Evolutionary conservation across 2,329 filamentous ascomycete genomes (phyloP).

Genomic region (Paramyrothecium roridum): DNA sequence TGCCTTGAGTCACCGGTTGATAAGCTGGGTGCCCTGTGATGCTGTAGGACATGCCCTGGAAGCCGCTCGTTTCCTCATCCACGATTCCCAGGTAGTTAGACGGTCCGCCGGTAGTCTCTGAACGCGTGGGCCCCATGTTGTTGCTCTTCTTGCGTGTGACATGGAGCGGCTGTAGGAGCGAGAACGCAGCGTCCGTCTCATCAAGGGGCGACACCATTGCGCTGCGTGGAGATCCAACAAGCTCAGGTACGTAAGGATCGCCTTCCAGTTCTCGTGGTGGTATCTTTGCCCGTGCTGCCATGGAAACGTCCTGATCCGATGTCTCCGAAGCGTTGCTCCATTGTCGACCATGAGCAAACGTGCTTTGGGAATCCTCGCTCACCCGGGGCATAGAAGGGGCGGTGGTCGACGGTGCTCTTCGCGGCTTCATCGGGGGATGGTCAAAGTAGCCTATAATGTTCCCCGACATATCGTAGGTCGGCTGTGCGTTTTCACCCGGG

Average conservation of each 20-base stretch:
- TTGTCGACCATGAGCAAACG: slow-evolving; percentile 34
- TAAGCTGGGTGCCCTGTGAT: slow-evolving; percentile 38
- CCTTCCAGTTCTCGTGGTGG: slow-evolving; percentile 31
- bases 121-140: slow-evolving; percentile 2
- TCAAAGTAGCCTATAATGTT: slow-evolving; percentile 26
- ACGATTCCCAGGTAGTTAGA: slow-evolving; percentile 23
- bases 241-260: slow-evolving; percentile 30
- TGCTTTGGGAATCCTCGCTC: slow-evolving; percentile 35
- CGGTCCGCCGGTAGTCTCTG: neutral
- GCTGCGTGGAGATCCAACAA: slow-evolving; percentile 25
- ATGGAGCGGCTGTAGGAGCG: slow-evolving; percentile 12
- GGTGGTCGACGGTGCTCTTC: slow-evolving; percentile 15
- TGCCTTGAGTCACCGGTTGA: slow-evolving; percentile 12
- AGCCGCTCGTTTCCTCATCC: slow-evolving; percentile 46
- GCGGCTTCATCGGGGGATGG: slow-evolving; percentile 15
- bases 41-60: slow-evolving; percentile 38
- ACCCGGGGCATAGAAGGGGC: slow-evolving; percentile 19
- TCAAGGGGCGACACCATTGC: neutral
- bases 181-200: neutral
- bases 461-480: slow-evolving; percentile 22
- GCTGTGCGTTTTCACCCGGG: slow-evolving; percentile 19
- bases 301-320: slow-evolving; percentile 20
- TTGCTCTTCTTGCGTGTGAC: slow-evolving; percentile 25
- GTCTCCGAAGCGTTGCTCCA: slow-evolving; percentile 42
- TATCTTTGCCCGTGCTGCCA: slow-evolving; percentile 18